Evolutionary conservation across 2,329 filamentous ascomycete species (phyloP).

Genomic region (Trichoderma aggressivum): DNA sequence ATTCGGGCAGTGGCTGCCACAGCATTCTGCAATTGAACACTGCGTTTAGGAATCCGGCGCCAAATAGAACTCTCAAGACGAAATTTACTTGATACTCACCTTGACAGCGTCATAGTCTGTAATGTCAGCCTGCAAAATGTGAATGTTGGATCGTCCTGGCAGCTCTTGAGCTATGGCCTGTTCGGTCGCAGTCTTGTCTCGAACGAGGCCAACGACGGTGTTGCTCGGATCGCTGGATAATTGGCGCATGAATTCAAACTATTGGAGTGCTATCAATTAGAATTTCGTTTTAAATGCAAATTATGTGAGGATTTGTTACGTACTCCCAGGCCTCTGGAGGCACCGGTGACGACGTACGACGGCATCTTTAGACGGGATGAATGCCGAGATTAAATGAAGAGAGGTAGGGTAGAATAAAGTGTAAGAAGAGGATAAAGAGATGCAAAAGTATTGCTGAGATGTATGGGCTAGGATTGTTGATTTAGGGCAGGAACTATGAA

Average conservation of each 20-base stretch:
- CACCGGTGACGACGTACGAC: not conserved
- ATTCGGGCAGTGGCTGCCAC: not conserved
- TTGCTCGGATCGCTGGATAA: not conserved
- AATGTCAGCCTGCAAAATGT: not conserved
- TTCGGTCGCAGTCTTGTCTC: not conserved
- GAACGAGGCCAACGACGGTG: not conserved
- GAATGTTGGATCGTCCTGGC: not conserved
- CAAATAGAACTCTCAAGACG: not conserved
- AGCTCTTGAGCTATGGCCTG: not conserved
- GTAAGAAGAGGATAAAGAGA: not conserved
- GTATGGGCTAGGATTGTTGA: not conserved
- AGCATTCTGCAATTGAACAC: not conserved
- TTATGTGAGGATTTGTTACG: not conserved
- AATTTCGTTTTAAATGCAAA: rapidly evolving
- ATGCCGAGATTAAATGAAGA: not conserved
- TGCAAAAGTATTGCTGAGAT: not conserved
- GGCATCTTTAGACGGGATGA: not conserved
- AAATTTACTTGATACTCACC: not conserved
- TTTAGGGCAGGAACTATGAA: not conserved
- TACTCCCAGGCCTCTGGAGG: not conserved
- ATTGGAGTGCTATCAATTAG: not conserved
- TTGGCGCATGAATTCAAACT: not conserved
- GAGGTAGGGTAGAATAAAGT: not conserved
- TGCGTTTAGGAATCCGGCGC: not conserved
- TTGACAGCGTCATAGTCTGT: not conserved